phyloP scores from a whole-genome alignment of 192 early-diverging fungal species.

The Podochytrium sp. region DNA sequence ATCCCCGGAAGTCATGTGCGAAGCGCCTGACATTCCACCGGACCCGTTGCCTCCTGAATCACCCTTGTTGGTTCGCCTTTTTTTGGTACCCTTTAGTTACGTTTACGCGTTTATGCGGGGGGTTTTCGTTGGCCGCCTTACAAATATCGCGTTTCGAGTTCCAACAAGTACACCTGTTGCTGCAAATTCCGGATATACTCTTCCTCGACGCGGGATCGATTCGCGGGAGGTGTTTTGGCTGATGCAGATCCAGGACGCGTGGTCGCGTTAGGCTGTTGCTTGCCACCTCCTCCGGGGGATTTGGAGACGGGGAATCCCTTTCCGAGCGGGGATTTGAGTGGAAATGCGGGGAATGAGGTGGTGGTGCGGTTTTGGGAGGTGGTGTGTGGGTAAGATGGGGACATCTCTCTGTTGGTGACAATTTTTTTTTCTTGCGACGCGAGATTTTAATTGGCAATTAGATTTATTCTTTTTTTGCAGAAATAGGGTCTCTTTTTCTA shows the following conservation, averaged over 20 bases:
- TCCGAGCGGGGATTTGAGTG: slow-evolving; percentile 22
- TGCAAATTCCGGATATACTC: slow-evolving; percentile 63
- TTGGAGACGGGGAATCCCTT: slow-evolving; percentile 18
- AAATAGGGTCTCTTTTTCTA: too few relatives aligned
- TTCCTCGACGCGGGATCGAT: slow-evolving; percentile 40
- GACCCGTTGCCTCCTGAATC: background rate
- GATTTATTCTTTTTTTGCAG: too few relatives aligned
- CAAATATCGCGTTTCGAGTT: slow-evolving; percentile 65
- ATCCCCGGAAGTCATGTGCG: background rate
- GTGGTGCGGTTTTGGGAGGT: background rate
- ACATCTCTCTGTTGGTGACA: background rate
- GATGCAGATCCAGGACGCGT: background rate
- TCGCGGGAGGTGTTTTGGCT: background rate
- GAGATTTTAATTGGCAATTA: too few relatives aligned
- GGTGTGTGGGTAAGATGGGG: background rate
- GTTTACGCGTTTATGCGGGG: too few relatives aligned
- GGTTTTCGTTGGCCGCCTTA: too few relatives aligned
- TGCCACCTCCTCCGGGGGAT: slow-evolving; percentile 6
- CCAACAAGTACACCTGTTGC: slow-evolving; percentile 64
- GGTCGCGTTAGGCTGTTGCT: background rate
- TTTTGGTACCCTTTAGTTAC: too few relatives aligned
- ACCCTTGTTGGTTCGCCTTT: slow-evolving; percentile 8
- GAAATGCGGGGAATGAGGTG: slow-evolving; percentile 12
- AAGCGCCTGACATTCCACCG: background rate
- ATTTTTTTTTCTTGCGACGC: too few relatives aligned